Conservation (phyloP, 495 filamentous ascomycete genomes). For the Neurospora sp. region DNA sequence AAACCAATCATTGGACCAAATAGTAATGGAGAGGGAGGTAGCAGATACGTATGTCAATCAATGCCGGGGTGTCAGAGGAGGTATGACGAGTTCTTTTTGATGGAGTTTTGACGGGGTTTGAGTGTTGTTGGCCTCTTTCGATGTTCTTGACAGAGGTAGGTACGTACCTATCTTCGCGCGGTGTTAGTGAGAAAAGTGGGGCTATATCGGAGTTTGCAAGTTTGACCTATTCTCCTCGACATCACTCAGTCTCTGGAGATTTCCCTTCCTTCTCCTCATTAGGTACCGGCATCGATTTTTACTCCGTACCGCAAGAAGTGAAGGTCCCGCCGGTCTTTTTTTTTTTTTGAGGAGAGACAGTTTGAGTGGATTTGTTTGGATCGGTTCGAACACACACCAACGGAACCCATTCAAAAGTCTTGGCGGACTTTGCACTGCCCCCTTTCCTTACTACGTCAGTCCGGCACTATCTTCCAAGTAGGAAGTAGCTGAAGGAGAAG, state of each 20-base stretch:
- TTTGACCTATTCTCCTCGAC: too few relatives aligned
- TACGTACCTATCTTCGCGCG: too few relatives aligned
- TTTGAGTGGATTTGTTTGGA: not conserved
- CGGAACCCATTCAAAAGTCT: not conserved
- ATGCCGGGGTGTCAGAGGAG: not conserved
- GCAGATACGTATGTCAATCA: not conserved
- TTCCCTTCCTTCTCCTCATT: not conserved
- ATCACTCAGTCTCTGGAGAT: not conserved
- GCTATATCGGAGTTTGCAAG: not conserved
- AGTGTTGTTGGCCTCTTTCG: not conserved
- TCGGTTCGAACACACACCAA: too few relatives aligned
- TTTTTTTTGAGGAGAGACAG: not conserved
- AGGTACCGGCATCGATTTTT: not conserved
- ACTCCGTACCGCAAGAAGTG: not conserved
- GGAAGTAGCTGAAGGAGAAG: not conserved
- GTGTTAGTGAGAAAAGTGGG: not conserved
- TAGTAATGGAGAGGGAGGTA: too few relatives aligned
- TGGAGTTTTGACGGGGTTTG: not conserved
- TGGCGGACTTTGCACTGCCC: not conserved
- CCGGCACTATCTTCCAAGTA: not conserved
- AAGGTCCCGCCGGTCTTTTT: not conserved
- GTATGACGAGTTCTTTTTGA: too few relatives aligned
- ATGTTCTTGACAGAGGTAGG: too few relatives aligned
- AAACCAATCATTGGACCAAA: too few relatives aligned
- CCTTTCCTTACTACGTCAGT: not conserved